Evolutionary conservation across 2,329 filamentous ascomycete species (phyloP).

Genomic region (Phialocephala subalpina): DNA sequence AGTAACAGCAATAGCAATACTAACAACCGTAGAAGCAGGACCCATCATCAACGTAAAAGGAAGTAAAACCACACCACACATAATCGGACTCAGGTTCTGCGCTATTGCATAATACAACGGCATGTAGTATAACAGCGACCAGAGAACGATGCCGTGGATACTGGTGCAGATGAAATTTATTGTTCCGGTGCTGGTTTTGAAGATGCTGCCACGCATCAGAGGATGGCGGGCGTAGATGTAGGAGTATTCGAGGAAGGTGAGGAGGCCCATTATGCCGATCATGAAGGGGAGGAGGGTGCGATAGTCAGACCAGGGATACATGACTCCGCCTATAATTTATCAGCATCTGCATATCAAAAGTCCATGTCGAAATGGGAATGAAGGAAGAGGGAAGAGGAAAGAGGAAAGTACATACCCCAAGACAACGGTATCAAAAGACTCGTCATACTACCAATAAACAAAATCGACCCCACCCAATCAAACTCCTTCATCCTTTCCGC

Average conservation of each 20-base stretch:
- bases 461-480: background rate
- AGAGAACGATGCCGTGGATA: background rate
- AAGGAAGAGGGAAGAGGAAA: background rate
- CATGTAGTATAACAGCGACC: background rate
- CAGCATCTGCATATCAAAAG: background rate
- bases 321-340: background rate
- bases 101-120: background rate
- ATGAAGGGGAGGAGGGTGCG: slow-evolving; percentile 1
- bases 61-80: background rate
- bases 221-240: background rate
- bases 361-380: background rate
- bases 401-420: background rate
- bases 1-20: background rate
- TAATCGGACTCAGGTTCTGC: background rate
- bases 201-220: background rate
- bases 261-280: background rate
- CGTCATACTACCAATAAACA: background rate
- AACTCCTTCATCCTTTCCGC: background rate
- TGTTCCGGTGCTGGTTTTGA: background rate
- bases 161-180: slow-evolving; percentile 2
- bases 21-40: background rate
- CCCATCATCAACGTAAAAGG: background rate
- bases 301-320: background rate
- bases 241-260: slow-evolving; percentile 1
- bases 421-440: background rate